Conservation (phyloP, 192 early-diverging fungal species). For the Coemansia sp. region DNA sequence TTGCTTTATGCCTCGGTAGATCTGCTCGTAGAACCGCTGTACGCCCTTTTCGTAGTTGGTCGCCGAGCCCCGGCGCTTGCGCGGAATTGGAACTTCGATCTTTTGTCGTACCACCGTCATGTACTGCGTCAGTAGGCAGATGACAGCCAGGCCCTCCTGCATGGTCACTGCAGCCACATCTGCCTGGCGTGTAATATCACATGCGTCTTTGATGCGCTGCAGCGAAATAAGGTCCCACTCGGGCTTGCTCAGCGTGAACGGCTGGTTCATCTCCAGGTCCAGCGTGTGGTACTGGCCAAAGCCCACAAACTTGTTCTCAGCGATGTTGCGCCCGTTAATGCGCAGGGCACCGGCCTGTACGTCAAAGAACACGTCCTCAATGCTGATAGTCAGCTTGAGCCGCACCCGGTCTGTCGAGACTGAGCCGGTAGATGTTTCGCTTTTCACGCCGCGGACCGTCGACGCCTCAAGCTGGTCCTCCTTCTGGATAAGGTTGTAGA, state of each 20-base stretch:
- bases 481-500: constrained; percentile 81
- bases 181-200: constrained; percentile 83
- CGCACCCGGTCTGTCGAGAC: constrained; percentile 78
- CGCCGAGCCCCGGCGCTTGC: constrained; percentile 87
- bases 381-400: constrained; percentile 76
- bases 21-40: constrained; percentile 85
- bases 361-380: constrained; percentile 90
- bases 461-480: constrained; percentile 85
- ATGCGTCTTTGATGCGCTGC: constrained; percentile 83
- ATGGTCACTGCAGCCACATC: constrained; percentile 92
- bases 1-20: constrained; percentile 80
- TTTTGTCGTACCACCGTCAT: constrained; percentile 95
- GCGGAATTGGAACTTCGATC: constrained; percentile 87
- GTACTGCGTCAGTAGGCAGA: constrained; percentile 89
- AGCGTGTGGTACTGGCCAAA: constrained; percentile 91
- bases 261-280: constrained; percentile 86
- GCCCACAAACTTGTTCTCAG: constrained; percentile 88
- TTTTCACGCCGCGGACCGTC: constrained; percentile 87
- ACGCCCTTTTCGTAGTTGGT: constrained; percentile 90
- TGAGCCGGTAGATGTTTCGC: constrained; percentile 83
- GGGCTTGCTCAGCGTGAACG: constrained; percentile 82
- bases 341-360: constrained; percentile 77
- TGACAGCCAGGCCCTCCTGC: constrained; percentile 83
- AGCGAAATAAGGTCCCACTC: constrained; percentile 94
- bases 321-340: constrained; percentile 83